These are phyloP conservation scores for Bodo saltans DNA, from an alignment of 78 protist species.

Conservation along the genomic window DNA sequence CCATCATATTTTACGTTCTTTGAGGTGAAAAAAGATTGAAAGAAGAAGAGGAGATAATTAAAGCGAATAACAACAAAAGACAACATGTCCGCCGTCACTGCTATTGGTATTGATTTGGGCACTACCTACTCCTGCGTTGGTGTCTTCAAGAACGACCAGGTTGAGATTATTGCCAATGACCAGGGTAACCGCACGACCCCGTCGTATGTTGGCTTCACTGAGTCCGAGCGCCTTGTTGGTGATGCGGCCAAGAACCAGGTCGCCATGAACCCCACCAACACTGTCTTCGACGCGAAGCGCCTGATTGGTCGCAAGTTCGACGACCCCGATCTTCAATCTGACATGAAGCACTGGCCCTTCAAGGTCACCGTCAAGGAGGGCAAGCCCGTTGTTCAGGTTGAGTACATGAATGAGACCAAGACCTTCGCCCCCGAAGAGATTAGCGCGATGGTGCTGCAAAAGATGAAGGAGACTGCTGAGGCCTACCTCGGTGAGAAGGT, in stretches of 20 bases:
- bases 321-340: constrained; percentile 66
- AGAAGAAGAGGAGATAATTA: too few species aligned
- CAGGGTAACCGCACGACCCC: constrained; percentile 97
- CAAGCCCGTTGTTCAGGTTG: constrained; percentile 16
- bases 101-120: constrained; percentile 76
- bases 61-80: background rate
- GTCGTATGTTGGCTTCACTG: constrained; percentile 92
- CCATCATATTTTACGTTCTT: too few species aligned
- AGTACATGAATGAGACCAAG: constrained; percentile 25
- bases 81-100: background rate
- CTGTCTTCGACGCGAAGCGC: constrained; percentile 77
- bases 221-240: constrained; percentile 82
- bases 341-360: constrained; percentile 73
- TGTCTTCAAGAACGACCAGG: constrained; percentile 78
- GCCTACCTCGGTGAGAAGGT: constrained; percentile 74
- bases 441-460: constrained; percentile 82
- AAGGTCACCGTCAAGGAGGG: background rate
- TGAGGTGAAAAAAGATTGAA: too few species aligned
- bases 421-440: constrained; percentile 79
- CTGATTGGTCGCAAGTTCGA: constrained; percentile 14
- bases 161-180: constrained; percentile 97
- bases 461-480: constrained; percentile 91
- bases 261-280: constrained; percentile 90
- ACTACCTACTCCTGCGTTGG: constrained; percentile 92
- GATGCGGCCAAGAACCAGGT: constrained; percentile 96